phyloP scores from a whole-genome alignment of 2,329 filamentous ascomycete species.

The Aspergillus sp. region DNA sequence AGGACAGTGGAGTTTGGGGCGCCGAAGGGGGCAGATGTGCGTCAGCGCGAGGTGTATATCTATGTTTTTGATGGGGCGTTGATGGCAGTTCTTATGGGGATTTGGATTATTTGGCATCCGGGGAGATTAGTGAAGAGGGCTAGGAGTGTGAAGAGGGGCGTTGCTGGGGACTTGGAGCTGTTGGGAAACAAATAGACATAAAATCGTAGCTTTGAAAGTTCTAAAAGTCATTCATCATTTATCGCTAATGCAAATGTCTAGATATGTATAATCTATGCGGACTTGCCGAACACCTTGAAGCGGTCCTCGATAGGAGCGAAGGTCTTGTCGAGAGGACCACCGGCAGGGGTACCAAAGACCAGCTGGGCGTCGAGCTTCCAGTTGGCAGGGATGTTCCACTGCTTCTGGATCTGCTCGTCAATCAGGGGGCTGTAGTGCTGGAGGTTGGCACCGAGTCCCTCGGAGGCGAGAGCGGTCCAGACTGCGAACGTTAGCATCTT shows the following conservation, averaged over 20 bases:
- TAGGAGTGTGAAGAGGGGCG: not conserved
- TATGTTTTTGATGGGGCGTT: conserved; percentile 35
- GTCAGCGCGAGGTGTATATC: conserved; percentile 28
- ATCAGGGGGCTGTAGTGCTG: conserved; percentile 91
- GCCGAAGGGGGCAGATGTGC: conserved; percentile 13
- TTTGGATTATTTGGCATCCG: conserved; percentile 27
- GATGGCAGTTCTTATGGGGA: conserved; percentile 24
- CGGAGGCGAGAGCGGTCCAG: conserved; percentile 78
- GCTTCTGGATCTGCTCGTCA: conserved; percentile 66
- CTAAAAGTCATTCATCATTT: not conserved
- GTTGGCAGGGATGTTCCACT: conserved; percentile 67
- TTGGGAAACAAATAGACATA: not conserved
- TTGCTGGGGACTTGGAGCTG: not conserved
- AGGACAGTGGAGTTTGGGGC: conserved; percentile 31
- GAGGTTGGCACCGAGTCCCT: conserved; percentile 82
- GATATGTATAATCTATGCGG: not conserved
- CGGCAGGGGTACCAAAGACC: conserved; percentile 64
- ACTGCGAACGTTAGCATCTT: conserved; percentile 32
- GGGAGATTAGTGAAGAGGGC: conserved; percentile 15
- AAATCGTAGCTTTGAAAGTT: not conserved
- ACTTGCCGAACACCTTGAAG: conserved; percentile 38
- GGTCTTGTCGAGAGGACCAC: conserved; percentile 25
- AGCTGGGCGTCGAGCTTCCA: conserved; percentile 83
- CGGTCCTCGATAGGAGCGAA: conserved; percentile 32
- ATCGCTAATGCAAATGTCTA: not conserved